Percentiles rank a stretch among this genome's conserved stretches.
phyloP scores from a whole-genome alignment of 2,329 filamentous ascomycete species.

The Aspergillus amoenus region DNA sequence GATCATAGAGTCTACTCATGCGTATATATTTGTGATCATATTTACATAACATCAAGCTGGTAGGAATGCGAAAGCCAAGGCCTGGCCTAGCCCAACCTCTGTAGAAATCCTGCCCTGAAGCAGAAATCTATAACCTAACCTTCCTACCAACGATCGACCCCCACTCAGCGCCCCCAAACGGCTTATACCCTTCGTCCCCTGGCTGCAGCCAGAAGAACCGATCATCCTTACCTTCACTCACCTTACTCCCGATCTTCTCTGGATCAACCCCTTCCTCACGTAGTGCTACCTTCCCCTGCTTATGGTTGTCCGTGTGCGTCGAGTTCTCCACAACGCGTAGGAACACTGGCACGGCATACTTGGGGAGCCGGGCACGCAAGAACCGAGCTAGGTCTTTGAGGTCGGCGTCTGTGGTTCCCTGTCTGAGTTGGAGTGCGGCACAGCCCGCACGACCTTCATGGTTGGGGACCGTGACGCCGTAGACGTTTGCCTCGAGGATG shows the following conservation, averaged over 20 bases:
- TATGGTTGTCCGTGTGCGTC: constrained; percentile 63
- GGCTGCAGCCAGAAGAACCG: constrained; percentile 53
- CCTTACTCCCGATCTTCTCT: constrained; percentile 45
- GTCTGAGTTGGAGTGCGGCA: constrained; percentile 57
- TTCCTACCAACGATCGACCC: constrained; percentile 47
- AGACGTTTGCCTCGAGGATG: constrained; percentile 67
- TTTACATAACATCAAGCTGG: not conserved
- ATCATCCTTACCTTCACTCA: constrained; percentile 45
- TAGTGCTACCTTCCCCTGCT: constrained; percentile 74
- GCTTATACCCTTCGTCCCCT: constrained; percentile 54
- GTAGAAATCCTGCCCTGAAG: too few species aligned
- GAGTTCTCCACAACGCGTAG: constrained; percentile 57
- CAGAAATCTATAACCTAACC: constrained; percentile 43
- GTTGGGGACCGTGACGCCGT: constrained; percentile 64
- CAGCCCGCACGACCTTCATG: constrained; percentile 70
- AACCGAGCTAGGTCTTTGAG: constrained; percentile 61
- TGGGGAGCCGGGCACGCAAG: constrained; percentile 60
- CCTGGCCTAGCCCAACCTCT: not conserved
- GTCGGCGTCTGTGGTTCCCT: constrained; percentile 47
- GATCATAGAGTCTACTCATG: constrained; percentile 3
- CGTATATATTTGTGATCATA: not conserved
- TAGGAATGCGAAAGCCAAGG: not conserved
- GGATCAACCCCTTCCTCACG: constrained; percentile 67
- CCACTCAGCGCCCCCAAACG: constrained; percentile 62
- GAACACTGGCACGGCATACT: constrained; percentile 75